phyloP scores from a whole-genome alignment of 345 rosid genomes.

The Diplotaxis tenuifolia region DNA sequence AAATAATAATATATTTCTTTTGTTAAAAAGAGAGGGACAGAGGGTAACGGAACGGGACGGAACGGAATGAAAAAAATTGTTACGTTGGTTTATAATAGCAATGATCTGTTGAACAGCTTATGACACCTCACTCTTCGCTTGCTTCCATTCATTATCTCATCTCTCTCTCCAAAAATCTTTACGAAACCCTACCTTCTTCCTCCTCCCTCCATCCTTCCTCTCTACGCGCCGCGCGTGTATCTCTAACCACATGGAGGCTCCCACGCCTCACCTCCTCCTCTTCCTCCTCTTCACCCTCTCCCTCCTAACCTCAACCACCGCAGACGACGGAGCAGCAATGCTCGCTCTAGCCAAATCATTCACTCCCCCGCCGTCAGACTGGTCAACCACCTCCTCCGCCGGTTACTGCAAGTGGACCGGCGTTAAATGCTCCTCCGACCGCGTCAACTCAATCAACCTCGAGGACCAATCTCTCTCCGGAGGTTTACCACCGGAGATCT shows the following conservation, averaged over 20 bases:
- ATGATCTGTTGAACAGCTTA: not conserved
- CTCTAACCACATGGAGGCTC: constrained; percentile 35
- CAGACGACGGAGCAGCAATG: constrained; percentile 57
- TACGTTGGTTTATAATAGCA: constrained; percentile 31
- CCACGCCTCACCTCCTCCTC: constrained; percentile 31
- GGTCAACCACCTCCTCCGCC: constrained; percentile 47
- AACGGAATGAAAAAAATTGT: constrained; percentile 13
- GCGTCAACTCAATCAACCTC: constrained; percentile 54
- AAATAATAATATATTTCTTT: not conserved
- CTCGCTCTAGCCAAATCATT: constrained; percentile 47
- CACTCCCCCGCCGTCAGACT: constrained; percentile 46
- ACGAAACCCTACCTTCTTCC: constrained; percentile 27
- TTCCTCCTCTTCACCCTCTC: constrained; percentile 26
- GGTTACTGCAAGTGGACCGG: constrained; percentile 60
- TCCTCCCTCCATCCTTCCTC: constrained; percentile 1
- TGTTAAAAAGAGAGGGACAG: not conserved
- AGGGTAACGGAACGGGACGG: constrained; percentile 17
- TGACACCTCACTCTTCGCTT: constrained; percentile 37
- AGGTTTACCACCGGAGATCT: constrained; percentile 47
- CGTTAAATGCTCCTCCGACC: constrained; percentile 40
- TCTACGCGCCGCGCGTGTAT: constrained; percentile 32
- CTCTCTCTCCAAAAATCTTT: not conserved
- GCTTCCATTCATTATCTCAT: constrained; percentile 16
- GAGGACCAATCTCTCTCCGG: constrained; percentile 44
- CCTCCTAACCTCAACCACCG: constrained; percentile 24